Evolutionary conservation across 202 grass and related monocot genomes (phyloP), one percentile per base, ranked within the genome.

Genomic region (Tripidium arundinaceum): DNA sequence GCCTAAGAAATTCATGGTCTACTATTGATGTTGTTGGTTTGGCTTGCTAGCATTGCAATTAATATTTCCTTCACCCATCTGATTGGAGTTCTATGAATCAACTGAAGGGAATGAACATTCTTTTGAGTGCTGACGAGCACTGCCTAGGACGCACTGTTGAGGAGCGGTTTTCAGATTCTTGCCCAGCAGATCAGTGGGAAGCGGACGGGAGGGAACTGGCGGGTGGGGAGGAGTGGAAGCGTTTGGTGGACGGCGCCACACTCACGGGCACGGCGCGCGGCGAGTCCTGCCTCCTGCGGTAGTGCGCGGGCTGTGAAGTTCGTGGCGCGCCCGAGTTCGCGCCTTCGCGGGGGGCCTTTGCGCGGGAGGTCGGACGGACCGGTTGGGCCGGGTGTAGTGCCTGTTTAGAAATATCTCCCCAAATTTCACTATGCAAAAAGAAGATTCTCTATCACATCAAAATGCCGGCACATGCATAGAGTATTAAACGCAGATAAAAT

Each of bases 41-140:
- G 57, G 15, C 43, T 22, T 68, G 58, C 68, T 52, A 18, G 15
- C 13, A n/a, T 54, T 85, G 57, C 29, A 31, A 70, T 71, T 25
- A 47, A 62, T 77, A 16, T 42, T 83, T 72, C 58, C 10, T 28
- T 27, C n/a, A 46, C 42, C 40, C 29, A 50, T 15, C 79, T 90
- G 80, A 90, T 65, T 72, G 42, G 15, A 72, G 11, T 67, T 10
- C 74, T 70, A 42, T 74, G 26, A 9, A 41, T 58, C 19, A 45
- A 70, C 29, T 73, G 61, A 80, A 94, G 90, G 92, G 92, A 52
- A 91, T 95, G 67, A 81, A 99, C 77, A 88, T 99, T 83, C 84
- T 82, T 64, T 88, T 99, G 71, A 99, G 82, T 24, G 83, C 68
- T 40, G 82, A 91, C 2, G 92, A 86, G 78, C 92, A 99, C 78